Conservation (phyloP, 345 rosid genomes). For the Lenwebbia sp. region DNA sequence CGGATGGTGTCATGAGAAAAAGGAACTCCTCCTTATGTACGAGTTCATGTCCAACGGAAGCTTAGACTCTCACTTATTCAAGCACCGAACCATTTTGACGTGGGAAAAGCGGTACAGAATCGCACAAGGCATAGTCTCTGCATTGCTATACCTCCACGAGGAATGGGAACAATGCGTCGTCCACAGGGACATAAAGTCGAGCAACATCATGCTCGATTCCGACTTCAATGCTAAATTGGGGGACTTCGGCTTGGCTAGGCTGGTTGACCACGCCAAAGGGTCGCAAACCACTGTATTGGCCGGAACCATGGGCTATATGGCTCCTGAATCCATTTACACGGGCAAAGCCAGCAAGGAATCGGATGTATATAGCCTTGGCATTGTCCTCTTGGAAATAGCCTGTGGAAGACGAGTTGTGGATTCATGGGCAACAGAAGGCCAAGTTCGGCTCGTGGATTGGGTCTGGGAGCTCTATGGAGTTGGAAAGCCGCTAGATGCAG, state of each 20-base stretch:
- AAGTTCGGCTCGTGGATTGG: background rate
- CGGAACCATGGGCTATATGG: background rate
- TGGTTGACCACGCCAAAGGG: background rate
- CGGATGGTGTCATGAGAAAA: background rate
- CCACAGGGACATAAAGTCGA: background rate
- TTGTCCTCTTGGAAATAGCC: background rate
- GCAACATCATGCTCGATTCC: background rate
- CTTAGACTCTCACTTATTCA: background rate
- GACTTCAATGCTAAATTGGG: background rate
- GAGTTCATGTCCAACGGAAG: background rate
- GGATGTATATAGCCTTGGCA: background rate
- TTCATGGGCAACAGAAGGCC: background rate
- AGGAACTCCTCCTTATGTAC: background rate
- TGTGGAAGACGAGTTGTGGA: background rate
- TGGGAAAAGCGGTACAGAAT: background rate
- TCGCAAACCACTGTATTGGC: background rate
- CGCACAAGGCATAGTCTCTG: background rate
- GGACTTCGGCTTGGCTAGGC: background rate
- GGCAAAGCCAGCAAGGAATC: background rate
- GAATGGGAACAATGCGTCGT: background rate
- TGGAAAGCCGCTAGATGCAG: background rate
- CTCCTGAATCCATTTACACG: background rate
- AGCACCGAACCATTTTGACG: background rate
- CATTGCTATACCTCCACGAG: background rate
- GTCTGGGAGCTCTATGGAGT: background rate